Evolutionary conservation across 768 basidiomycete species (phyloP).

Genomic region (Russula sp.): DNA sequence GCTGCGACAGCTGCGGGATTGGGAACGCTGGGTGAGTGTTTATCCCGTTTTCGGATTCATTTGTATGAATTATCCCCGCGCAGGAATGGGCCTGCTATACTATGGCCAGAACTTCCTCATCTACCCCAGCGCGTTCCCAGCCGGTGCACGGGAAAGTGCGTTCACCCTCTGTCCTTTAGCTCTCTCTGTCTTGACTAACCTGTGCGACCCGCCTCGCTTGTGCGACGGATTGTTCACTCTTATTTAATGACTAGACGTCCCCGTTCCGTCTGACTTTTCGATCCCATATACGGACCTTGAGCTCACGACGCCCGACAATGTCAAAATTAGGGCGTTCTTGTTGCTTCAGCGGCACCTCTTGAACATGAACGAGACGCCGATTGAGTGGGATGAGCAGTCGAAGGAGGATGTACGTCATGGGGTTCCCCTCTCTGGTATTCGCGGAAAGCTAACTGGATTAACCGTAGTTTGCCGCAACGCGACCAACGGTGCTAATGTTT

Average conservation of each 20-base stretch:
- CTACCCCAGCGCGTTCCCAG: conserved; percentile 81
- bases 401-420: conserved; percentile 55
- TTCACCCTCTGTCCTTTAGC: neutral
- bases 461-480: conserved; percentile 43
- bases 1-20: conserved; percentile 41
- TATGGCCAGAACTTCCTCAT: conserved; percentile 87
- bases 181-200: neutral
- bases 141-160: conserved; percentile 74
- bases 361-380: conserved; percentile 32
- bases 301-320: conserved; percentile 66
- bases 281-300: conserved; percentile 73
- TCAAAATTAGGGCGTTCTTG: conserved; percentile 74
- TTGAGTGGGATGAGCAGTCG: conserved; percentile 39
- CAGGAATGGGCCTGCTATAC: conserved; percentile 73
- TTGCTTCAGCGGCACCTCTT: conserved; percentile 61
- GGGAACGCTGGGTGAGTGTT: conserved; percentile 38
- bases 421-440: neutral
- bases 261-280: conserved; percentile 63
- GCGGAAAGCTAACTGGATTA: neutral
- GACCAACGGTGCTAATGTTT: conserved; percentile 91
- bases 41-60: neutral
- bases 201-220: neutral
- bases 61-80: neutral
- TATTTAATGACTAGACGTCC: conserved; percentile 52
- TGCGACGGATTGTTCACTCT: neutral